Evolutionary conservation across 805 yeast species (phyloP).

Genomic region (Nakazawaea ernobii): DNA sequence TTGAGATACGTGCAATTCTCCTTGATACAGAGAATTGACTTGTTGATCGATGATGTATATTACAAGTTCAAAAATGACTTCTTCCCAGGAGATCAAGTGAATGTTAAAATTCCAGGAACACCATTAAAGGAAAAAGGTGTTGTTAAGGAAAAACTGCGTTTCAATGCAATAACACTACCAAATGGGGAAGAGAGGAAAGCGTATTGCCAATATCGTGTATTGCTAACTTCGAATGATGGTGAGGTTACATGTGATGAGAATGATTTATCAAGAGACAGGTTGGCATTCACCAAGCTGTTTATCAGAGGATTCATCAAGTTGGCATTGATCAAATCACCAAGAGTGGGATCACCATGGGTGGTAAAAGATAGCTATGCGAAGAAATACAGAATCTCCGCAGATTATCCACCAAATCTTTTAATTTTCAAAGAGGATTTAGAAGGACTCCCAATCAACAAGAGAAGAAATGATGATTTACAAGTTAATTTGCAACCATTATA

Average conservation of each 20-base stretch:
- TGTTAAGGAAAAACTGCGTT: conserved; percentile 82
- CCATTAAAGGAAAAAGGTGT: conserved; percentile 47
- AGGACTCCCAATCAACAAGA: conserved; percentile 6
- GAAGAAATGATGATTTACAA: conserved; percentile 2
- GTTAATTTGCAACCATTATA: conserved; percentile 10
- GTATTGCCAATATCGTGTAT: conserved; percentile 65
- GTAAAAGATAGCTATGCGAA: conserved; percentile 73
- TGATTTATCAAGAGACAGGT: conserved; percentile 76
- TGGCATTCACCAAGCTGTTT: conserved; percentile 82
- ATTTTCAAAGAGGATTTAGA: conserved; percentile 20
- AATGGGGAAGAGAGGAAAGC: conserved; percentile 32
- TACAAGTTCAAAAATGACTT: conserved; percentile 70
- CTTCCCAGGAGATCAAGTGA: conserved; percentile 86
- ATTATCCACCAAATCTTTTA: conserved; percentile 48
- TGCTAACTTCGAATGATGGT: conserved; percentile 38
- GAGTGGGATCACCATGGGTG: conserved; percentile 95
- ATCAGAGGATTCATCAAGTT: conserved; percentile 85
- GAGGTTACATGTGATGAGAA: conserved; percentile 67
- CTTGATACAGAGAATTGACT: conserved; percentile 74
- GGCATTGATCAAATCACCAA: conserved; percentile 68
- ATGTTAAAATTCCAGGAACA: conserved; percentile 39
- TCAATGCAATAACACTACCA: conserved; percentile 41
- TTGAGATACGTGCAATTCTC: conserved; percentile 79
- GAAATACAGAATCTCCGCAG: conserved; percentile 58
- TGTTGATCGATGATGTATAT: conserved; percentile 83